phyloP scores from a whole-genome alignment of 805 yeast species.

The Nakazawaea ishiwadae region DNA sequence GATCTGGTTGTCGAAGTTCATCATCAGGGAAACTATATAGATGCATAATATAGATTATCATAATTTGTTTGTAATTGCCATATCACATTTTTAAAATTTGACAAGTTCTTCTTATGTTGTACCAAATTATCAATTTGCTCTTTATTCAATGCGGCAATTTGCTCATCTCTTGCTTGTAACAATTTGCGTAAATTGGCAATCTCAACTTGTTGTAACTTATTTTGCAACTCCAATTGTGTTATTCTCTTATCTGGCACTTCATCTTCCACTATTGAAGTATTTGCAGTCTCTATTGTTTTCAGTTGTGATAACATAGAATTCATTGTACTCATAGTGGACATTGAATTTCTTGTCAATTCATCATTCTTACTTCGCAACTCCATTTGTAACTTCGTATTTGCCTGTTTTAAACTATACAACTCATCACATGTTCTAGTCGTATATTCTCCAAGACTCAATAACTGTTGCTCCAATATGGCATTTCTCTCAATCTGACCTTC shows the following conservation, averaged over 20 bases:
- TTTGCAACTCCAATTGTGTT: not conserved
- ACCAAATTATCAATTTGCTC: not conserved
- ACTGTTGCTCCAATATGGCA: slow-evolving; percentile 6
- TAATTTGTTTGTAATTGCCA: not conserved
- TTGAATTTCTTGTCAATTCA: not conserved
- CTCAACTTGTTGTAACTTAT: not conserved
- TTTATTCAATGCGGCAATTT: not conserved
- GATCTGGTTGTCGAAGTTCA: slow-evolving; percentile 33
- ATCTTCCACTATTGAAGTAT: not conserved
- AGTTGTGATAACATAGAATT: not conserved
- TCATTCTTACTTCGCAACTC: not conserved
- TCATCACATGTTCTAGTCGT: slow-evolving; percentile 7
- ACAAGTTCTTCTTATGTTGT: not conserved
- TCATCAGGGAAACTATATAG: slow-evolving; percentile 1
- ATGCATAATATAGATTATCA: not conserved
- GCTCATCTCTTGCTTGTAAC: not conserved
- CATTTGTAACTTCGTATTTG: not conserved
- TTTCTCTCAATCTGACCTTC: slow-evolving; percentile 7
- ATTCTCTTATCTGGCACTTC: not conserved
- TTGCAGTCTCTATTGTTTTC: not conserved
- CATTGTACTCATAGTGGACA: not conserved
- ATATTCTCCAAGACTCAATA: slow-evolving; percentile 3
- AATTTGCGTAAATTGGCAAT: not conserved
- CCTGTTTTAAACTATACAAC: not conserved
- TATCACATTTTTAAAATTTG: not conserved